Evolutionary conservation across 176 grass and related monocot genomes (phyloP).

Genomic region (Melocanna baccifera): DNA sequence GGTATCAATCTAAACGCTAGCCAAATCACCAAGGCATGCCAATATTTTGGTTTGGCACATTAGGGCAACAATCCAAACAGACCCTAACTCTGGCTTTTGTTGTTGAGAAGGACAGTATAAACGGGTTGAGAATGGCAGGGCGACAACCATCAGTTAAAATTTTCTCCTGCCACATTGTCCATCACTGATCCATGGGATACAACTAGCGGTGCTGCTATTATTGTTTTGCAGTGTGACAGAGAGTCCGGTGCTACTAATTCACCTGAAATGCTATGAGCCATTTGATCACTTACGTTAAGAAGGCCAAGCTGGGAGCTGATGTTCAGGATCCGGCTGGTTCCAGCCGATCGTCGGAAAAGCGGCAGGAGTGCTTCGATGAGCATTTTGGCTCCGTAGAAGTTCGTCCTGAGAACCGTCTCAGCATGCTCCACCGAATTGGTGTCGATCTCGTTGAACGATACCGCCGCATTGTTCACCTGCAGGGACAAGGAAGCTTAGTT

Average conservation of each 20-base stretch:
- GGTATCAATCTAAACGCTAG: too few species aligned
- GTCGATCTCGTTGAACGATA: constrained; percentile 84
- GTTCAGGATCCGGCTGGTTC: constrained; percentile 73
- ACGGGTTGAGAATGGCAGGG: background rate
- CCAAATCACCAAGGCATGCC: too few species aligned
- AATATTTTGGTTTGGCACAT: too few species aligned
- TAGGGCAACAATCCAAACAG: too few species aligned
- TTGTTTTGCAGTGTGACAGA: background rate
- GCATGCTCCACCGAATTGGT: constrained; percentile 87
- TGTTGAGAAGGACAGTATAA: background rate
- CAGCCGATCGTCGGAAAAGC: constrained; percentile 51
- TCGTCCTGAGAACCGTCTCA: constrained; percentile 66
- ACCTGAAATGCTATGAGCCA: background rate
- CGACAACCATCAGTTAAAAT: background rate
- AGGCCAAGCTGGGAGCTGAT: constrained; percentile 93
- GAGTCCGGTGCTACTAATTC: background rate
- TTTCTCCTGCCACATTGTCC: background rate
- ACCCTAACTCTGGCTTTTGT: background rate
- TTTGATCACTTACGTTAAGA: constrained; percentile 63
- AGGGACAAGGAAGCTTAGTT: background rate
- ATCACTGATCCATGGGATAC: background rate
- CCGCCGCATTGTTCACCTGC: constrained; percentile 85
- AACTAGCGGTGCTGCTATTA: background rate
- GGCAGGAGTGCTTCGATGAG: constrained; percentile 73
- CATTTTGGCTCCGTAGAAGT: constrained; percentile 79